Evolutionary conservation across 495 filamentous ascomycete species (phyloP).

Genomic region (Daldinia concentrica): DNA sequence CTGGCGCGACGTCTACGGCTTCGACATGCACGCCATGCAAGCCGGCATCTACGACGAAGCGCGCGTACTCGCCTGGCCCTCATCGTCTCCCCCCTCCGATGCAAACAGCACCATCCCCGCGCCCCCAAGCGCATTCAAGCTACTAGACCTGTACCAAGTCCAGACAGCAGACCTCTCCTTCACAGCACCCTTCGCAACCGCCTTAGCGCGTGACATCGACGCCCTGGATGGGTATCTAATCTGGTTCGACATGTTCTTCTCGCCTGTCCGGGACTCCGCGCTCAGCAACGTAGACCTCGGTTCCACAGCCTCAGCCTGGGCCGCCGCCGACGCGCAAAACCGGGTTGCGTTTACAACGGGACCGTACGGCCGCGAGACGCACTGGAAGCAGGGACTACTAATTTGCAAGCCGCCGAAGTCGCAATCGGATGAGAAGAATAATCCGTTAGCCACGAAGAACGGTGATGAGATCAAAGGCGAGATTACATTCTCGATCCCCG

Average conservation of each 20-base stretch:
- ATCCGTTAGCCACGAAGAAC: conserved; percentile 39
- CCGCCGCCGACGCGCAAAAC: conserved; percentile 50
- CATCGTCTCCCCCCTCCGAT: neutral
- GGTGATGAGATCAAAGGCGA: conserved; percentile 54
- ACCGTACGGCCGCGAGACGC: conserved; percentile 78
- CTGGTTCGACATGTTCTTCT: conserved; percentile 86
- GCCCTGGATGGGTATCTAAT: conserved; percentile 77
- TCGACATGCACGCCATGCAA: conserved; percentile 93
- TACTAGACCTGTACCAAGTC: conserved; percentile 84
- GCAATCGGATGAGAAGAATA: conserved; percentile 35
- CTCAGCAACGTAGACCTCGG: conserved; percentile 7
- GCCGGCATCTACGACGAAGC: conserved; percentile 83
- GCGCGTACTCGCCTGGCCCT: conserved; percentile 63
- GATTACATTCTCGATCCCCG: conserved; percentile 57
- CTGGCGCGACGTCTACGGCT: conserved; percentile 99
- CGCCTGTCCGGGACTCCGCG: conserved; percentile 46
- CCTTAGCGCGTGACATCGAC: conserved; percentile 61
- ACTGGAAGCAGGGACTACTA: conserved; percentile 85
- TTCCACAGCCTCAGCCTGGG: conserved; percentile 12
- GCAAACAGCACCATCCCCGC: conserved; percentile 74
- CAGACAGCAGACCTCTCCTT: conserved; percentile 79
- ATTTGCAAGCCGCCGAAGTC: conserved; percentile 49
- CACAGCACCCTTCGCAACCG: conserved; percentile 66
- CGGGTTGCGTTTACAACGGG: conserved; percentile 79
- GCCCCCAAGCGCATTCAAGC: conserved; percentile 71